phyloP scores from a whole-genome alignment of 176 grass and related monocot species.

The Cenchrus americanus region DNA sequence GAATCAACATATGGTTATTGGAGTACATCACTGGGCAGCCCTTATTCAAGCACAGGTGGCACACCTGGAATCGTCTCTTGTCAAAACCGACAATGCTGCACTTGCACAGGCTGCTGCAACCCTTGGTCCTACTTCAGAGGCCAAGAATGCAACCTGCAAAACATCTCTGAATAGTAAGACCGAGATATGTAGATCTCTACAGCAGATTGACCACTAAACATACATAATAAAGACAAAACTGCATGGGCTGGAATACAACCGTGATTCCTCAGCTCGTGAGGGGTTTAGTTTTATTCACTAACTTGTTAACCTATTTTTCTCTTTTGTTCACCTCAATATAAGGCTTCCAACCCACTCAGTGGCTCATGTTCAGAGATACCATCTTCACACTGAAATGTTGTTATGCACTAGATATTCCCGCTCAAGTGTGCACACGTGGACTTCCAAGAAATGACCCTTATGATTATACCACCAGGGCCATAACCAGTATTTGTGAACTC shows the following conservation, averaged over 20 bases:
- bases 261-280: conserved; percentile 3
- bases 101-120: conserved; percentile 96
- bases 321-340: conserved; percentile 7
- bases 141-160: conserved; percentile 89
- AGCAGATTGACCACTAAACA: conserved; percentile 37
- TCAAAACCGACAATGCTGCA: conserved; percentile 78
- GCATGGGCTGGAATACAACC: not conserved
- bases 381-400: not conserved
- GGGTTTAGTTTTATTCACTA: not conserved
- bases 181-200: conserved; percentile 41
- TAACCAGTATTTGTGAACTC: conserved; percentile 11
- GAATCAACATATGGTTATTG: conserved; percentile 29
- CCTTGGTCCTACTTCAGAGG: conserved; percentile 89
- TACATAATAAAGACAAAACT: conserved; percentile 31
- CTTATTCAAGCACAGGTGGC: conserved; percentile 23
- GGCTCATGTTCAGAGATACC: not conserved
- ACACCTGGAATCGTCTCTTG: conserved; percentile 78
- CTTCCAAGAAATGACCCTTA: conserved; percentile 15
- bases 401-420: conserved; percentile 19
- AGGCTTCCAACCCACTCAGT: conserved; percentile 18
- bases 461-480: not conserved
- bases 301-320: not conserved
- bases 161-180: conserved; percentile 38
- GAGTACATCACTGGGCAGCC: conserved; percentile 9
- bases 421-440: conserved; percentile 16